Evolutionary conservation across 306 rosid species (phyloP), one percentile per base, ranked within the genome.

Genomic region (Myrica gale): DNA sequence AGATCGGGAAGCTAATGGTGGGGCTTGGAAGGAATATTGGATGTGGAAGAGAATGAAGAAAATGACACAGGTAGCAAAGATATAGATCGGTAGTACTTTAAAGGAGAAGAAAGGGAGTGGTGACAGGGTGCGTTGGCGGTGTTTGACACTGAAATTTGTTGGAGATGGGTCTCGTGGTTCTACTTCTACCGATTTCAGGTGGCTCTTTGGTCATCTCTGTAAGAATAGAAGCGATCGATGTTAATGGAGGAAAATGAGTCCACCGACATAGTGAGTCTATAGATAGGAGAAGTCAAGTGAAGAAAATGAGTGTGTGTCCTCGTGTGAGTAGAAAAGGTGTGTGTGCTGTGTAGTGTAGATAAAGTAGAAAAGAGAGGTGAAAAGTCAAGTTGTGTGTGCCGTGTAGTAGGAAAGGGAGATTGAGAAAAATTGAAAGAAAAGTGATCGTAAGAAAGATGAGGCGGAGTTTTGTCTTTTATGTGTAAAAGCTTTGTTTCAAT

Each of bases 11-110:
- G 56, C 9, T 1, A 57, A 71, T 6, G 62, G 73, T 0, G 78
- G 78, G 81, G 69, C 23, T 57, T 79, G 75, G 57, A 77, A 83
- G 69, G 90, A 51, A 26, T 71, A 74, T 11, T 68, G 81, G 71
- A 87, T 78, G 74, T 82, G 85, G 84, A 84, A 73, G 68, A 82
- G 20, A 16, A 82, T 51, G 77, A 76, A 79, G 81, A 89, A 81
- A 56, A 61, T 19, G 61, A 72, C 77, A 20, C 70, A 82, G 69
- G 52, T 62, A 69, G 87, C 26, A 66, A 87, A 56, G 82, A 87
- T 73, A 66, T 75, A 79, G 71, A 90, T 17, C 72, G 74, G 75
- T 73, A 82, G 53, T 32, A 32, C 37, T 63, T 80, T 89, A 0
- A 80, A 83, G 41, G 79, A 86, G 66, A 26, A 66, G 71, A 79